These are phyloP conservation scores for Dioscorea dumetorum DNA, from an alignment of 106 monocot genomes.

Conservation along the genomic window DNA sequence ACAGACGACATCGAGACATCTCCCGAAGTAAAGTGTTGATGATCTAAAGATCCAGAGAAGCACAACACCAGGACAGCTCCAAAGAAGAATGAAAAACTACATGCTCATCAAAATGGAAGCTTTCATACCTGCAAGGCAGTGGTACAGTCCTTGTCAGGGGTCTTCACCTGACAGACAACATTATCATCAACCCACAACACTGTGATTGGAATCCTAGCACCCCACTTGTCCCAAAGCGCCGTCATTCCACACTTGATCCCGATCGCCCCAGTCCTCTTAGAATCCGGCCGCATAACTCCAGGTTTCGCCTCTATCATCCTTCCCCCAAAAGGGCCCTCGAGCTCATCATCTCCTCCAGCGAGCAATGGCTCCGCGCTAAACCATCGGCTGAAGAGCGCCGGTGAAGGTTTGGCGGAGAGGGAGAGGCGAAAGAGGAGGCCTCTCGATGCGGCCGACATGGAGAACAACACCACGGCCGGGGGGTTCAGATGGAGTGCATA, in stretches of 20 bases:
- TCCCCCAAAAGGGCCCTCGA: neutral
- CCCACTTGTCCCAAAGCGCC: slow-evolving; percentile 98
- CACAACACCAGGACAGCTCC: no score
- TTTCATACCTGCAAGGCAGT: slow-evolving; percentile 63
- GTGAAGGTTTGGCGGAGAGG: neutral
- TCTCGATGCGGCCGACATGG: slow-evolving; percentile 73
- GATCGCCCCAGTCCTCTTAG: slow-evolving; percentile 78
- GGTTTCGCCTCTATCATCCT: slow-evolving; percentile 29
- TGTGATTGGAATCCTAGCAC: slow-evolving; percentile 80
- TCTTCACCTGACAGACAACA: slow-evolving; percentile 87
- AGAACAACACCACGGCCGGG: neutral
- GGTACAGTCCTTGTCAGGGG: slow-evolving; percentile 79
- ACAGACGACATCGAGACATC: no score
- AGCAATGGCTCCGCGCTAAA: slow-evolving; percentile 23
- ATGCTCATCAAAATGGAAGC: no score
- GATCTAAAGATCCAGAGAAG: no score
- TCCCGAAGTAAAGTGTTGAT: no score
- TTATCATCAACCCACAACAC: slow-evolving; percentile 93
- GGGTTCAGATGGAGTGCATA: neutral
- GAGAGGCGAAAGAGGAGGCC: slow-evolving; percentile 40
- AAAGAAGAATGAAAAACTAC: no score
- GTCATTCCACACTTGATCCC: slow-evolving; percentile 98
- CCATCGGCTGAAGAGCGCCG: slow-evolving; percentile 7
- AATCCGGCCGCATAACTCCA: slow-evolving; percentile 38
- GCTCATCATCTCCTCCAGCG: neutral